A percentile compares a stretch with the other conserved stretches of the same genome.
Evolutionary conservation across 2,329 filamentous ascomycete species (phyloP).

Genomic region (Aaosphaeria pasadenensis): DNA sequence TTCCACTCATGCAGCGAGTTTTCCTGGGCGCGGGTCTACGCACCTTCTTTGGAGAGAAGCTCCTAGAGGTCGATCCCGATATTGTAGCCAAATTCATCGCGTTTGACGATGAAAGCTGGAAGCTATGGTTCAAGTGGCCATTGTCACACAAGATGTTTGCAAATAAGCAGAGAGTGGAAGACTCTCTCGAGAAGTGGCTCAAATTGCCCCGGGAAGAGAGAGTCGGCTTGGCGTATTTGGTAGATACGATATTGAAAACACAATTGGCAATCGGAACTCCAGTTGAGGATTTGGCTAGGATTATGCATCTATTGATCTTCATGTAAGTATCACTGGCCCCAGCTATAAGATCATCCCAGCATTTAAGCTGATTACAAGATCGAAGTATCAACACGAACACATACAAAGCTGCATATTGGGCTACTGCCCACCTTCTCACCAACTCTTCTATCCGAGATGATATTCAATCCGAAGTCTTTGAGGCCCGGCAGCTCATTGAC

Average conservation of each 20-base stretch:
- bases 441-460: constrained; percentile 1
- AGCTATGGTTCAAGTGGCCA: constrained; percentile 5
- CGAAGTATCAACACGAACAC: neutral
- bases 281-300: neutral
- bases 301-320: neutral
- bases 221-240: neutral
- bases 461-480: neutral
- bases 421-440: constrained; percentile 6
- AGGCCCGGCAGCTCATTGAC: neutral
- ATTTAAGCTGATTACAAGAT: neutral
- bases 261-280: neutral
- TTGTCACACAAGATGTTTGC: constrained; percentile 2
- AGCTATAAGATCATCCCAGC: neutral
- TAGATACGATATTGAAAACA: neutral
- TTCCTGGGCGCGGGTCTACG: constrained; percentile 1
- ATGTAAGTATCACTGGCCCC: neutral
- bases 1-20: neutral
- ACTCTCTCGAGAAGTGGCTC: constrained; percentile 3
- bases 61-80: constrained; percentile 4
- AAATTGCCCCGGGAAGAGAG: neutral
- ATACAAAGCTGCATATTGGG: constrained; percentile 15
- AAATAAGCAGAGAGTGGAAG: constrained; percentile 1
- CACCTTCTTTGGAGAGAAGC: constrained; percentile 3
- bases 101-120: constrained; percentile 6
- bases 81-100: constrained; percentile 1